These are phyloP conservation scores for Corinectria fuckeliana DNA, from an alignment of 2,329 filamentous ascomycete species.

Conservation along the genomic window DNA sequence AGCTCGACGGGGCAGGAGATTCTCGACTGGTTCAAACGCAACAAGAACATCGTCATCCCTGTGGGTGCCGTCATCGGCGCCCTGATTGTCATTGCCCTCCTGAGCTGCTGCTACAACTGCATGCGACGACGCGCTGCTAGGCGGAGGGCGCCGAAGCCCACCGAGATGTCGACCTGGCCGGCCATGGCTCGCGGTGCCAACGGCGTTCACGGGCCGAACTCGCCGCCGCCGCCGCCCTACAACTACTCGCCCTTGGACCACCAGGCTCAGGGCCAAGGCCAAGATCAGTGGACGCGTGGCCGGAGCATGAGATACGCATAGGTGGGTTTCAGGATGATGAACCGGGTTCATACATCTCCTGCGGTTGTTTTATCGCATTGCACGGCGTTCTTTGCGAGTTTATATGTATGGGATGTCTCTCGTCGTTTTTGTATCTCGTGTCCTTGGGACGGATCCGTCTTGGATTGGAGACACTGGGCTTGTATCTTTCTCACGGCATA, in stretches of 20 bases:
- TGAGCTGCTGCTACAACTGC: constrained; percentile 68
- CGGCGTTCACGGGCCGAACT: constrained; percentile 19
- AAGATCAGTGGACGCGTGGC: constrained; percentile 28
- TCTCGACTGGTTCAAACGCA: constrained; percentile 74
- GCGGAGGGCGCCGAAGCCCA: constrained; percentile 35
- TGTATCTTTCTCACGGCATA: background rate
- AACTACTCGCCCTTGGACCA: constrained; percentile 30
- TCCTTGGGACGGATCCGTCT: background rate
- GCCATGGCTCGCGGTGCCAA: constrained; percentile 28
- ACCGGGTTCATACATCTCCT: background rate
- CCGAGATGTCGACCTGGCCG: constrained; percentile 38
- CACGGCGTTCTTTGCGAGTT: constrained; percentile 27
- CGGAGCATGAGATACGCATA: constrained; percentile 43
- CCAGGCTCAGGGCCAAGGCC: constrained; percentile 4
- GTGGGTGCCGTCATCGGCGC: constrained; percentile 74
- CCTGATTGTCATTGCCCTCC: constrained; percentile 71
- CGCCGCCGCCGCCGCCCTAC: constrained; percentile 27
- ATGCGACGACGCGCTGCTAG: constrained; percentile 36
- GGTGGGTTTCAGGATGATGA: background rate
- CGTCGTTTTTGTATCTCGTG: constrained; percentile 11
- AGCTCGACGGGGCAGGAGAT: constrained; percentile 74
- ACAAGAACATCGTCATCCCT: constrained; percentile 85
- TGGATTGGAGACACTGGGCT: background rate
- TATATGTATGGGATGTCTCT: background rate
- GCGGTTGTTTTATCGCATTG: constrained; percentile 23